These are phyloP conservation scores for Magnusiomyces fungicola DNA, from an alignment of 1,139 yeast genomes.

Conservation along the genomic window DNA sequence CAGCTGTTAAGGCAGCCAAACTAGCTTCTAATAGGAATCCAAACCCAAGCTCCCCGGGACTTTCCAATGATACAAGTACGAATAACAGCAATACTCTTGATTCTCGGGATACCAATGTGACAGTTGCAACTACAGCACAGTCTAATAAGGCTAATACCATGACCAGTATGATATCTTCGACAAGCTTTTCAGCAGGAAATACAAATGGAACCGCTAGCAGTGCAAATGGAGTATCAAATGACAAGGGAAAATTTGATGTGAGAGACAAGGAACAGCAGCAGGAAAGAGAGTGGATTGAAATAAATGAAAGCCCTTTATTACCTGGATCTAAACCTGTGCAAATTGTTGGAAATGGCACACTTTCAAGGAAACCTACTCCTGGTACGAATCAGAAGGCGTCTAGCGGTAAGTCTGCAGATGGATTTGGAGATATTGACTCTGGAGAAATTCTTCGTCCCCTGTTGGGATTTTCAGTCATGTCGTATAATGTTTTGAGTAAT, in stretches of 20 bases:
- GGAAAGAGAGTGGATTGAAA: not conserved
- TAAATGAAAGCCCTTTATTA: not conserved
- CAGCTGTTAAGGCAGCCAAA: not conserved
- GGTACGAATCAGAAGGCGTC: too few relatives aligned
- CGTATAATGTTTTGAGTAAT: constrained; percentile 5
- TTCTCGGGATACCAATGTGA: not conserved
- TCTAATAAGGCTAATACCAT: not conserved
- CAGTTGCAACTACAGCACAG: not conserved
- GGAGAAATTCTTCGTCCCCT: constrained; percentile 1
- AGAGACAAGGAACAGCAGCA: too few relatives aligned
- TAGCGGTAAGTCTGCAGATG: not conserved
- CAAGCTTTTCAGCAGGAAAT: not conserved
- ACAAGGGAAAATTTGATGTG: not conserved
- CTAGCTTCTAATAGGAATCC: not conserved
- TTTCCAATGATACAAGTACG: not conserved
- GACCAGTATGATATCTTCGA: not conserved
- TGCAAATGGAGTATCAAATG: not conserved
- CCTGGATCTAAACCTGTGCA: not conserved
- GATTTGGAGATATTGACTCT: not conserved
- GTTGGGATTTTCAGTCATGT: constrained; percentile 6
- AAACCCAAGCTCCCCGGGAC: not conserved
- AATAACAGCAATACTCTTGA: not conserved
- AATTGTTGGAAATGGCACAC: not conserved
- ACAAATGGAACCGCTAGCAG: not conserved
- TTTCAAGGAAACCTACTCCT: too few relatives aligned